Base-by-base conservation (phyloP, 2,329 filamentous ascomycete genomes). In the Penicillium hesseltinei region DNA sequence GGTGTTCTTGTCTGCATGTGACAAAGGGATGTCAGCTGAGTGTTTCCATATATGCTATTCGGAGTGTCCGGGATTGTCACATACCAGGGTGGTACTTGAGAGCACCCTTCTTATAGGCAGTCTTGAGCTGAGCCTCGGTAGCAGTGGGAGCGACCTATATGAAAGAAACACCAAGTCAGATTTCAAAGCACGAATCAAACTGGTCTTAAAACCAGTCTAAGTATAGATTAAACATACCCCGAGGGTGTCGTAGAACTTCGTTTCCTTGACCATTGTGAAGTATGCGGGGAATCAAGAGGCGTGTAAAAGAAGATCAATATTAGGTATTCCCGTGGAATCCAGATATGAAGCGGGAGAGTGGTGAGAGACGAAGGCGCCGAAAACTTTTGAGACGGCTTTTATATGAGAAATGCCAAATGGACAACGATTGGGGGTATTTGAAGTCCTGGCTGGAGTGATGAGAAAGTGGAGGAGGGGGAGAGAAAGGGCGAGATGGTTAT, bases 91-190 rank as follows among this genome's bases (percentile, higher is more conserved):
- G 94, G 68, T 91, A 86, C 75, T 88, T 92, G 61, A 99, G 82
- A 21, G 94, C 94, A 57, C 90, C 87, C 76, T 95, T 97, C 74
- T 92, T 91, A 79, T 99, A 99, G 36, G 93, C 92, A 71, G 92
- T 92, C 82, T 94, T 97, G 65, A 99, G 81, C 78, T 97, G 89
- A 66, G 88, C 81, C 69, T 97, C 93, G 58, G 88, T 88, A 65
- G 90, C 90, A 69, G 84, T 87, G 64, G 91, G 88, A 68, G 89
- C 64, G 66, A 95, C 90, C 91, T 95, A 42, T 45, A 55, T 44
- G 33, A 25, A 58, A 69, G 66, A 53, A 58, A 69, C 43, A 66
- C 56, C 40, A n/a, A 33, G 69, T 75, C 58, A 69, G 55, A 54
- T 62, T 55, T 54, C 9, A 50, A 50, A 46, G 13, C 15, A 40